Percentiles rank a stretch among this genome's conserved stretches.
Evolutionary conservation across 495 filamentous ascomycete genomes (phyloP).

Genomic region (Podospora tetraspora): DNA sequence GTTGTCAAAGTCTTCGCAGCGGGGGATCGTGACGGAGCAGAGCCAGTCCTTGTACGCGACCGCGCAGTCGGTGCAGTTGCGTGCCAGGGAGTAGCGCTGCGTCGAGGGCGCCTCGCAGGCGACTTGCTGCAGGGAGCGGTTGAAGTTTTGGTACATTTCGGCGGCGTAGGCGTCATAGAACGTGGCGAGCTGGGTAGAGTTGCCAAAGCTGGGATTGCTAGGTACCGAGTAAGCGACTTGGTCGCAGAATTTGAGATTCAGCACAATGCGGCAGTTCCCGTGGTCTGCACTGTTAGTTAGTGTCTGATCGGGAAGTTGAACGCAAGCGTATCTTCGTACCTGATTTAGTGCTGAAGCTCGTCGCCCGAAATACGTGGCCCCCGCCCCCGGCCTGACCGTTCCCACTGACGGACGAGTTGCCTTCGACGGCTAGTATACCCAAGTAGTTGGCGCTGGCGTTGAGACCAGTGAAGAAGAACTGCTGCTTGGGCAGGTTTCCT

Average conservation of each 20-base stretch:
- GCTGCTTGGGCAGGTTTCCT: conserved; percentile 64
- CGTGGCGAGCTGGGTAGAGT: conserved; percentile 46
- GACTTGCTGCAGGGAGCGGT: conserved; percentile 72
- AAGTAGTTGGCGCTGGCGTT: conserved; percentile 64
- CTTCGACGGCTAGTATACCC: conserved; percentile 59
- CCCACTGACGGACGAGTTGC: conserved; percentile 44
- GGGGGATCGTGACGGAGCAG: conserved; percentile 85
- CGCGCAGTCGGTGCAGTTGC: conserved; percentile 69
- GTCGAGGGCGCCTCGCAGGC: conserved; percentile 68
- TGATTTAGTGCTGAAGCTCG: conserved; percentile 69
- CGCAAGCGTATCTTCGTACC: conserved; percentile 44
- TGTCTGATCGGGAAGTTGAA: not conserved
- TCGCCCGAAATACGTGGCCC: conserved; percentile 61
- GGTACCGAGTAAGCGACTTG: conserved; percentile 89
- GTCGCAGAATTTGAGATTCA: conserved; percentile 76
- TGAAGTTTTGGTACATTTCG: conserved; percentile 65
- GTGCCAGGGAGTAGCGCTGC: conserved; percentile 72
- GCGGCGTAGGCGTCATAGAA: conserved; percentile 67
- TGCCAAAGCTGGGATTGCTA: conserved; percentile 58
- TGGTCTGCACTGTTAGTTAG: conserved; percentile 15
- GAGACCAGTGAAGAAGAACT: conserved; percentile 75
- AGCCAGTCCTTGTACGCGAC: conserved; percentile 87
- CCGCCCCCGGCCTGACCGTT: conserved; percentile 57
- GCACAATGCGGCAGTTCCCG: conserved; percentile 75
- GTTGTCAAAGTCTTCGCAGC: conserved; percentile 76